Evolutionary conservation across 192 early-diverging fungal genomes (phyloP), one percentile per base, ranked within the genome.

Genomic region (Umbelopsis sp.): DNA sequence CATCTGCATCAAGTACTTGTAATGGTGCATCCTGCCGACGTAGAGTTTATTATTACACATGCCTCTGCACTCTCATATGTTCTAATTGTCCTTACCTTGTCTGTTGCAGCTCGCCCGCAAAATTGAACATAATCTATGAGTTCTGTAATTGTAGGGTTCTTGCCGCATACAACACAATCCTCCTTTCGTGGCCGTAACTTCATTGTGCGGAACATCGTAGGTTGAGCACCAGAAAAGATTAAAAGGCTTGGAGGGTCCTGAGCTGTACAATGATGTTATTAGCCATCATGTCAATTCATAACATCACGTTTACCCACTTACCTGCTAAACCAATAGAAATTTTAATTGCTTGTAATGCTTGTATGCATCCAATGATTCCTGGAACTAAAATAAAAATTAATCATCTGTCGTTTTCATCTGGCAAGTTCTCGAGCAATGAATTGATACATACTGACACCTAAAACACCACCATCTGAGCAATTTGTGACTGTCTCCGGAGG

Each of bases 311-410:
- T 2, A 62, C 34, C 6, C 5, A 45, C 51, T 68, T 74, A 78
- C 77, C 22, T 7, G 69, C 68, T 54, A 70, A 34, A 12, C 86
- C 91, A 0, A 84, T 87, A 0, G 87, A 80, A 14, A 99, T 86
- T 78, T 98, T 98, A 59, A 99, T 91, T 2, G 89, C 93, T 78
- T 96, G 92, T 66, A 99, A 82, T 25, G 97, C 97, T 84, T 98
- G 92, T 47, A 97, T 74, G 44, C 88, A 92, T 21, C 97, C 97
- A 66, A 99, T 92, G 17, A 97, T 86, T 20, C 97, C 97, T 0
- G 97, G 92, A 5, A 99, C 96, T 86, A 86, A 21, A 49, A 16
- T 54, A 41, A 20, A 7, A 70, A 44, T 45, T 44, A 41, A 71
- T 3, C 34, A 2, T 9, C 17, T 29, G 24, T 71, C 8, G 3